Percentiles rank a stretch among this genome's conserved stretches.
phyloP scores from a whole-genome alignment of 2,329 filamentous ascomycete species.

The Stachybotrys chlorohalonatus region DNA sequence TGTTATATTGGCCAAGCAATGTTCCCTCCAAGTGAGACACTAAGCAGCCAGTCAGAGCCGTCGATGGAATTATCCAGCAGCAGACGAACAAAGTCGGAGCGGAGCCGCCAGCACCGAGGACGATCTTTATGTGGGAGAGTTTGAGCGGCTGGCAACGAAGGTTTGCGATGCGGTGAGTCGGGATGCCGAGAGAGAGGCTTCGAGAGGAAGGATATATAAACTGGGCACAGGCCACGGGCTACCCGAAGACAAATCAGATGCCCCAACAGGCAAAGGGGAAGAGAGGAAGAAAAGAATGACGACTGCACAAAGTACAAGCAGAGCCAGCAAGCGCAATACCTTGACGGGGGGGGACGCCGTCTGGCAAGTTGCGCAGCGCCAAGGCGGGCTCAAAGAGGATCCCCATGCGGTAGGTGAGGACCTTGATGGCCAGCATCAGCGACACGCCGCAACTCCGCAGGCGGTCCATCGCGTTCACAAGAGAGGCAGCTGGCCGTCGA shows the following conservation, averaged over 20 bases:
- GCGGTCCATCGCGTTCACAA: background rate
- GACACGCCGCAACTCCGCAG: background rate
- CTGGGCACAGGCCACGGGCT: too few species aligned
- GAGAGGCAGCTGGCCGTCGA: too few species aligned
- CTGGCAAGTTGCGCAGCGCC: background rate
- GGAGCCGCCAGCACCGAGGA: background rate
- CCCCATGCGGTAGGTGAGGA: conserved; percentile 2
- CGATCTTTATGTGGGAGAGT: background rate
- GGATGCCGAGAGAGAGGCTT: background rate
- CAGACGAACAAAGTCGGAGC: background rate
- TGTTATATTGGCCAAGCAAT: background rate
- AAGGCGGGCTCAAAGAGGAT: background rate
- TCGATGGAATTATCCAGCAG: background rate
- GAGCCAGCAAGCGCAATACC: background rate
- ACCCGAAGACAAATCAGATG: too few species aligned
- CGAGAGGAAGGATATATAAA: background rate
- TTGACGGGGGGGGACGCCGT: too few species aligned
- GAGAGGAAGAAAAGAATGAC: background rate
- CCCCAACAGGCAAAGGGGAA: background rate
- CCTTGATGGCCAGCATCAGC: conserved; percentile 10
- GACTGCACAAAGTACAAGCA: background rate
- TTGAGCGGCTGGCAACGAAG: background rate
- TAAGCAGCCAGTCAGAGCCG: background rate
- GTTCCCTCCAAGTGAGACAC: background rate
- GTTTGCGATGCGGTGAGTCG: background rate